Conservation (phyloP, 2,329 filamentous ascomycete genomes). For the Drechslerella dactyloides region DNA sequence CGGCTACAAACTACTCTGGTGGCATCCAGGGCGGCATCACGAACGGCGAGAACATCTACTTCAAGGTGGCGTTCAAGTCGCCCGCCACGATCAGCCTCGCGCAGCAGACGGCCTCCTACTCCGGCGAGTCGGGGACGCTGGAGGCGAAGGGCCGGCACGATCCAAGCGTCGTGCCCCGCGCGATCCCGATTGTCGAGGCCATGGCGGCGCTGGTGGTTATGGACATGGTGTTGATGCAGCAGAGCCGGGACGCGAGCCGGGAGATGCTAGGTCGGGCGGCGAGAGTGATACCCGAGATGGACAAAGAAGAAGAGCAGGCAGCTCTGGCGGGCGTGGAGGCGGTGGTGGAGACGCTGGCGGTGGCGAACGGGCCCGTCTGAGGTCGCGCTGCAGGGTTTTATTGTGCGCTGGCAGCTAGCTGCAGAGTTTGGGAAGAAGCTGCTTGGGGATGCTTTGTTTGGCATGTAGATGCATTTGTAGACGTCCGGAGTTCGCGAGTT, state of each 20-base stretch:
- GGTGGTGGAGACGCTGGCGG: slow-evolving; percentile 20
- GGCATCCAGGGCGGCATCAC: slow-evolving; percentile 95
- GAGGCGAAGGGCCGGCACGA: slow-evolving; percentile 94
- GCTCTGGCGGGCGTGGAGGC: slow-evolving; percentile 20
- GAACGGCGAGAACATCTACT: slow-evolving; percentile 92
- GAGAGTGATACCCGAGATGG: slow-evolving; percentile 30
- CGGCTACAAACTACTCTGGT: slow-evolving; percentile 92
- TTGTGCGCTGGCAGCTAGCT: neutral
- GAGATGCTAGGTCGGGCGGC: slow-evolving; percentile 39
- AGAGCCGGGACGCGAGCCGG: slow-evolving; percentile 59
- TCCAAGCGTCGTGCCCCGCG: slow-evolving; percentile 86
- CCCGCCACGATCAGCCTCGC: slow-evolving; percentile 90
- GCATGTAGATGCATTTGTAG: slow-evolving; percentile 1
- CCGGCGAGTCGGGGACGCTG: slow-evolving; percentile 75
- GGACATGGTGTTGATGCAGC: slow-evolving; percentile 84
- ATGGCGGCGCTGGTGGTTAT: slow-evolving; percentile 90
- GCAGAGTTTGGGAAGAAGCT: no score
- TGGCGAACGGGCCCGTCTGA: neutral
- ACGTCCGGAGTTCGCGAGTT: neutral
- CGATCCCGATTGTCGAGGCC: slow-evolving; percentile 85
- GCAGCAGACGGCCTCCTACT: slow-evolving; percentile 82
- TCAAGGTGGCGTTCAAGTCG: slow-evolving; percentile 93
- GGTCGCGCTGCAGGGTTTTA: neutral
- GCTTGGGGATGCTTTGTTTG: no score
- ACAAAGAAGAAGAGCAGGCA: slow-evolving; percentile 28